These are phyloP conservation scores for Kodamaea suecica DNA, from an alignment of 1,139 yeast genomes.

Conservation along the genomic window DNA sequence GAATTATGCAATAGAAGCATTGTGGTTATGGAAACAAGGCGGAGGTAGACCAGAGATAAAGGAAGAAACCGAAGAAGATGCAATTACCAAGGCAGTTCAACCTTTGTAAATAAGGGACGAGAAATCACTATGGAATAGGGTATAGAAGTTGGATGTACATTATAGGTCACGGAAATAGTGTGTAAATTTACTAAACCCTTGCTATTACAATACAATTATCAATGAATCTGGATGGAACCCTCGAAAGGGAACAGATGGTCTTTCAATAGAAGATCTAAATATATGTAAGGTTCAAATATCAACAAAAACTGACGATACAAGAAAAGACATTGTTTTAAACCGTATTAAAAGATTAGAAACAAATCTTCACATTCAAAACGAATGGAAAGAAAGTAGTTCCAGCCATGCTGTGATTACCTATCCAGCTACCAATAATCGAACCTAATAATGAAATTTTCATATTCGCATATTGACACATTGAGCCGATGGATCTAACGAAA, in stretches of 20 bases:
- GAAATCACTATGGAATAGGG: no score
- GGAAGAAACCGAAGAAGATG: slow-evolving; percentile 11
- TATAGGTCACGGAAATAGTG: slow-evolving; percentile 1
- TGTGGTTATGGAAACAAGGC: slow-evolving; percentile 90
- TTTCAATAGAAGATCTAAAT: no score
- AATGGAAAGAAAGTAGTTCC: background rate
- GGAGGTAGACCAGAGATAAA: slow-evolving; percentile 49
- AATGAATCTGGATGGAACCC: slow-evolving; percentile 1
- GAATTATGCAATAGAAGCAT: slow-evolving; percentile 86
- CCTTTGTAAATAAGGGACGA: background rate
- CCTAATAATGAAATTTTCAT: slow-evolving; percentile 12
- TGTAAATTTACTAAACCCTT: slow-evolving; percentile 1
- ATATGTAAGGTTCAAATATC: background rate
- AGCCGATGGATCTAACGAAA: slow-evolving; percentile 34
- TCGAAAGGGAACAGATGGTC: slow-evolving; percentile 1
- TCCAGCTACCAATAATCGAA: background rate
- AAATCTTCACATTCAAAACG: slow-evolving; percentile 1
- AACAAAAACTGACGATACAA: slow-evolving; percentile 7
- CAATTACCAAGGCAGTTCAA: slow-evolving; percentile 17
- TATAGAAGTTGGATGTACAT: slow-evolving; percentile 1
- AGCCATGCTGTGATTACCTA: slow-evolving; percentile 1
- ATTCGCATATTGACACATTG: slow-evolving; percentile 55
- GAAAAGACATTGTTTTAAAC: background rate
- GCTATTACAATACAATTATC: background rate
- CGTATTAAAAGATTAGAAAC: background rate